A percentile compares a stretch with the other conserved stretches of the same genome.
phyloP scores from a whole-genome alignment of 768 basidiomycete genomes.

The Russula olivacea region DNA sequence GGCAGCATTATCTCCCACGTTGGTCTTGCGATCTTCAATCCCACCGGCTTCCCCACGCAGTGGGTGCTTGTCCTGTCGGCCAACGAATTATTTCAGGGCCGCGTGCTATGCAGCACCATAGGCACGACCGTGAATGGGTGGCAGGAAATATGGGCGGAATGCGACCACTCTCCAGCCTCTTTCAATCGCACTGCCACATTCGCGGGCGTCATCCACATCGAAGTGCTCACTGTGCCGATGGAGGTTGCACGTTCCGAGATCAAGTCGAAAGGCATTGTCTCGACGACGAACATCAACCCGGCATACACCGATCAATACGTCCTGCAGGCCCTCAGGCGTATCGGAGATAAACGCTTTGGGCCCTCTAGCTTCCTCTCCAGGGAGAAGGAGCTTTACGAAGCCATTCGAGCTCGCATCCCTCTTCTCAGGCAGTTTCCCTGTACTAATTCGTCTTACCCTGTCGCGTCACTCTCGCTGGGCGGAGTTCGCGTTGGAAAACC shows the following conservation, averaged over 20 bases:
- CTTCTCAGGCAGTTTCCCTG: neutral
- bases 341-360: neutral
- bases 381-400: neutral
- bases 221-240: fast-evolving
- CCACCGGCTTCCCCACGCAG: neutral
- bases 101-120: neutral
- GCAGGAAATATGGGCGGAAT: neutral
- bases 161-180: neutral
- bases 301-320: neutral
- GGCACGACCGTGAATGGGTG: neutral
- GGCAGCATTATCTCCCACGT: neutral
- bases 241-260: neutral
- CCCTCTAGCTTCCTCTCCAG: neutral
- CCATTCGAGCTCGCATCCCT: neutral
- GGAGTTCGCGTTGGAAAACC: neutral
- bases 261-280: fast-evolving
- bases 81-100: neutral
- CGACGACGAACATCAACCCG: neutral
- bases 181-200: neutral
- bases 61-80: neutral
- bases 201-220: neutral
- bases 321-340: neutral
- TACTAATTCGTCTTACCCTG: no score
- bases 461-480: neutral
- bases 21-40: neutral